phyloP scores from a whole-genome alignment of 1,139 yeast genomes.

The Casaregolazyma lundiana region DNA sequence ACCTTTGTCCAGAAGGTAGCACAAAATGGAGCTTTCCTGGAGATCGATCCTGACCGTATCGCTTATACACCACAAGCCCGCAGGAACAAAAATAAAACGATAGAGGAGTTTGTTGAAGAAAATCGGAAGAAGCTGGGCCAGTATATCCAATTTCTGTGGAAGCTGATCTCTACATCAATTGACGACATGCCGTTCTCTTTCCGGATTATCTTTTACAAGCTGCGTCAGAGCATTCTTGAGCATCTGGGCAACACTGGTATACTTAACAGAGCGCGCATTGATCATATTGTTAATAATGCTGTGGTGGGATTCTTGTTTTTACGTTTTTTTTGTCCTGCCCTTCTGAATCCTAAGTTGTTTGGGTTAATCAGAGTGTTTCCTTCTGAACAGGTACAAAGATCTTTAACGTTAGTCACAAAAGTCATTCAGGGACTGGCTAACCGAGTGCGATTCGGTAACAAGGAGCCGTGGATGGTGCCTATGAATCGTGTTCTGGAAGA shows the following conservation, averaged over 20 bases:
- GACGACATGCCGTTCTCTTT: constrained; percentile 73
- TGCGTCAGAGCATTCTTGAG: constrained; percentile 22
- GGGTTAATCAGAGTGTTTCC: constrained; percentile 68
- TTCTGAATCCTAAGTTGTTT: constrained; percentile 81
- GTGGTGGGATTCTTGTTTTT: constrained; percentile 79
- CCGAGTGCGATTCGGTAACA: constrained; percentile 65
- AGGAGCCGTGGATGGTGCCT: constrained; percentile 73
- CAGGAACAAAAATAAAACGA: constrained; percentile 22
- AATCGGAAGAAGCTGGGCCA: constrained; percentile 51
- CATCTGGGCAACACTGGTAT: constrained; percentile 13
- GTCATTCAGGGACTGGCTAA: constrained; percentile 76
- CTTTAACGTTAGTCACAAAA: constrained; percentile 80
- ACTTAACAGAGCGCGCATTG: constrained; percentile 1
- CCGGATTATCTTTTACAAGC: constrained; percentile 39
- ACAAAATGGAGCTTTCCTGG: constrained; percentile 52
- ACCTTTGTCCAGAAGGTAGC: constrained; percentile 57
- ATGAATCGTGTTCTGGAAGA: constrained; percentile 64
- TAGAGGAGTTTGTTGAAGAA: constrained; percentile 38
- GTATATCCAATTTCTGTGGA: constrained; percentile 68
- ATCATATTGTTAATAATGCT: constrained; percentile 42
- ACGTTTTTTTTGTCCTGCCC: constrained; percentile 86
- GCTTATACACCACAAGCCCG: constrained; percentile 29
- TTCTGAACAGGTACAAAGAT: constrained; percentile 64
- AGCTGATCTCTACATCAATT: constrained; percentile 59
- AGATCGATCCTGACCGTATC: constrained; percentile 63